A percentile compares a stretch with the other conserved stretches of the same genome.
Evolutionary conservation across 129 eudicot genomes (phyloP).

Genomic region (Tagetes patula): DNA sequence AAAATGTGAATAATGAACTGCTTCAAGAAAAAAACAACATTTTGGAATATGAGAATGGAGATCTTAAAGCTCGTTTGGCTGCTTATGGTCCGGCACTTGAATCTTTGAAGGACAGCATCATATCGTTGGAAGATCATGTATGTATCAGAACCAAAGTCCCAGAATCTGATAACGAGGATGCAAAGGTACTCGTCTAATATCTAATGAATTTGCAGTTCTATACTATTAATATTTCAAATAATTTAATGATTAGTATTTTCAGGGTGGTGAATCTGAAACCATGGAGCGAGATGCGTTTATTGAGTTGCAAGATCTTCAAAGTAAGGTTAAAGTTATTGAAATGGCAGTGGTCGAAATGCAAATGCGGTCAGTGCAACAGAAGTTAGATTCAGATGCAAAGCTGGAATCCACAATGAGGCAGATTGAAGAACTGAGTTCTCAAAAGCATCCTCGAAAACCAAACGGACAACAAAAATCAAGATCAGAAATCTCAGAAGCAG

Average conservation of each 20-base stretch:
- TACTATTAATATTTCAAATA: neutral
- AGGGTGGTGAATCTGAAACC: constrained; percentile 42
- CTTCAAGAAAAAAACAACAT: constrained; percentile 38
- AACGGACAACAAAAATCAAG: constrained; percentile 41
- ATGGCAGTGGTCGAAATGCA: constrained; percentile 49
- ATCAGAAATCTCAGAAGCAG: constrained; percentile 60
- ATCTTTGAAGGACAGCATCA: constrained; percentile 57
- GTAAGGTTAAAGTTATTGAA: constrained; percentile 56
- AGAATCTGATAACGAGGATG: constrained; percentile 34
- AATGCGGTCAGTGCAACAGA: constrained; percentile 48
- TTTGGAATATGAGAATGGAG: constrained; percentile 65
- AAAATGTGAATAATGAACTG: constrained; percentile 31
- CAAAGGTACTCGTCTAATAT: constrained; percentile 46
- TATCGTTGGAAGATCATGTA: constrained; percentile 62
- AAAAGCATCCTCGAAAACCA: constrained; percentile 32
- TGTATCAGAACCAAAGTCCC: constrained; percentile 39
- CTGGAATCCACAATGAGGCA: constrained; percentile 60
- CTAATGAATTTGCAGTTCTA: neutral
- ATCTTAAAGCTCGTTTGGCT: constrained; percentile 54
- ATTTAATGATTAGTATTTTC: constrained; percentile 18
- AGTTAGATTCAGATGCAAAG: constrained; percentile 44
- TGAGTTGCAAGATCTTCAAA: constrained; percentile 52
- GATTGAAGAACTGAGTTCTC: constrained; percentile 57
- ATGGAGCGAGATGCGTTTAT: constrained; percentile 30
- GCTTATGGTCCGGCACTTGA: constrained; percentile 50